Evolutionary conservation across 2,329 filamentous ascomycete species (phyloP), one percentile per base, ranked within the genome.

Genomic region (Cryphonectria radicalis): DNA sequence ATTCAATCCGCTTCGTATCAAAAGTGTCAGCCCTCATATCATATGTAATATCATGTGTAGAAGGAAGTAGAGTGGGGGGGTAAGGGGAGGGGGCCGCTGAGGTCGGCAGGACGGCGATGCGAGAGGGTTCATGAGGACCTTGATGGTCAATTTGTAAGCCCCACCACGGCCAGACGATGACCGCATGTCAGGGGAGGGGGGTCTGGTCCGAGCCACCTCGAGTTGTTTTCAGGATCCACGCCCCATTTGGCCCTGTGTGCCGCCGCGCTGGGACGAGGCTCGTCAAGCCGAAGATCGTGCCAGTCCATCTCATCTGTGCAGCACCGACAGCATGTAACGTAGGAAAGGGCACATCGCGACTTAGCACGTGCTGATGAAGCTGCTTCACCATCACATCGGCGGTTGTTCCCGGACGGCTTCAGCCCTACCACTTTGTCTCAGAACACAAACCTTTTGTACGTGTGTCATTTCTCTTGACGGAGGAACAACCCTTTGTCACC

Each of bases 131-230:
- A 46, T 40, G 64, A 67, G 65, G 19, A 67, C 65, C 65, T 67
- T 67, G 65, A 67, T 67, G 65, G 59, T 40, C 59, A 62, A 60
- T 10, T 19, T 57, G 19, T 25, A 13, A 57, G 53, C 53, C 53
- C 28, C 57, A 37, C 32, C 32, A 35, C 6, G 1, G 25, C 57
- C 57, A 28, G 17, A 60, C 53, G 53, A 28, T 57, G 53, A 57
- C 53, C 10, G 28, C 53, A 50, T 50, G 22, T 50, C 46, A 50
- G n/a, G 53, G 25, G 25, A 32, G 53, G 28, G 55, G 55, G 55
- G 55, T 57, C 55, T 59, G 13, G 28, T 32, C 14, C 8, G 17
- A 59, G 55, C 55, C 14, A 32, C 55, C 28, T 59, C 55, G 53
- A 17, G 28, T 14, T 46, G 11, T 50, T 50, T 19, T 59, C 6